Base-by-base conservation (phyloP, 1,284 basidiomycete species). In the Ganoderma lingzhi region DNA sequence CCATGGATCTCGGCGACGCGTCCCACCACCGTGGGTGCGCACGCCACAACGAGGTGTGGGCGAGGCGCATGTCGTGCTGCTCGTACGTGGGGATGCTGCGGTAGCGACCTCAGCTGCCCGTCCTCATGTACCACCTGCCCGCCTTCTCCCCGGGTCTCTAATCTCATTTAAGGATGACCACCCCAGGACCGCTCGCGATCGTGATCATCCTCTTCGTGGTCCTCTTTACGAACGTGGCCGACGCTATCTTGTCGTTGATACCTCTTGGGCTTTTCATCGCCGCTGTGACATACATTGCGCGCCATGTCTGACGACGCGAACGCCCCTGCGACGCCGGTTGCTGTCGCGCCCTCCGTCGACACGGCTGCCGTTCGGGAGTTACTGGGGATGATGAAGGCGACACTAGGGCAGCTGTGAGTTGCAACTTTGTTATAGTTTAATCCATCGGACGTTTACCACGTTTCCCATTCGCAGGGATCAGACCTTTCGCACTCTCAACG, bases 401-500 rank as follows among this genome's bases (percentile, higher is more conserved):
- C 75, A 4, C 51, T 75, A 35, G 69, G 63, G 0, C 71, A 67
- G 0, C 53, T 78, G 78, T 76, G 28, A 53, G 76, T 76, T 4
- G 19, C 23, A 17, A 8, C 23, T 30, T 32, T n/a, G 15, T 5
- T 61, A 0, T 10, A 28, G 48, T 28, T 3, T 14, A 28, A 5
- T 41, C 39, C 5, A 2, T 39, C 15, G 6, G 28, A 44, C 9
- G 19, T 15, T 12, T 0, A 42, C 42, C 10, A 10, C 15, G 9
- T 23, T 30, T 23, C 28, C 28, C 14, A 17, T n/a, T 35, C 12
- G 45, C 73, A 83, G 81, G 5, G 79, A 75, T 8, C 72, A 72
- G 45, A 77, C 78, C 4, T 78, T 83, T 63, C 68, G 70, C 8
- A 73, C 70, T 3, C 69, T 83, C 60, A 79, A 80, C 35, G 77